Evolutionary conservation across 2,329 filamentous ascomycete genomes (phyloP), one percentile per base, ranked within the genome.

Genomic region (Colletotrichum tofieldiae): DNA sequence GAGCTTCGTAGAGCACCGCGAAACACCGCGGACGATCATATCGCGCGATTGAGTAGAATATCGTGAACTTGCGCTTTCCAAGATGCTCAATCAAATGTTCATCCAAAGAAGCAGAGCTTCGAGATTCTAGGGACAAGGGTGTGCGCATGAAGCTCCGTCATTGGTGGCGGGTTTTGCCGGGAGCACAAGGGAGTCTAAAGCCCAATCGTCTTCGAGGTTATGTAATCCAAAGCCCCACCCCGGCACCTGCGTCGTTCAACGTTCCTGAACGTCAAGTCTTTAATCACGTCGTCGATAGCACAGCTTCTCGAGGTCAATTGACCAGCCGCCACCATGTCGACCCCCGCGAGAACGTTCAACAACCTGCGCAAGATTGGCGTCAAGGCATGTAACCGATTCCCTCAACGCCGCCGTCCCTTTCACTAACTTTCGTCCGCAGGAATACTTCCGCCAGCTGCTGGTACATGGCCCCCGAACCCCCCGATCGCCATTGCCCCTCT

Each of bases 401-500:
- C 29, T 12, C 29, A 45, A 20, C 47, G 35, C 23, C 11, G 12
- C 54, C 72, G 69, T 77, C 32, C 12, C 39, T 37, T 32, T 20
- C n/a, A 51, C 71, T 73, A 58, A 72, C 52, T 29, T 73, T 71
- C 45, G 37, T 74, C 78, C 55, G 78, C 80, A 97, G 95, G 93
- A 98, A 83, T 96, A 93, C 88, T 93, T 91, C 85, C 93, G 94
- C 85, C 96, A 98, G 88, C 90, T 98, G 89, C 92, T 96, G 86
- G 94, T 97, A 94, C 86, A 93, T 88, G 79, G n/a, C 54, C 54
- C 37, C 75, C 75, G 70, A 75, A 68, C 72, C 65, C 69, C 74
- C 54, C 69, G 65, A 75, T 72, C 61, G 47, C 59, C 51, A 23
- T 51, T 70, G 67, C 54, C 78, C 64, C 41, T 58, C 49, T 72